phyloP scores from a whole-genome alignment of 106 monocot genomes.

The Chionographis japonica region DNA sequence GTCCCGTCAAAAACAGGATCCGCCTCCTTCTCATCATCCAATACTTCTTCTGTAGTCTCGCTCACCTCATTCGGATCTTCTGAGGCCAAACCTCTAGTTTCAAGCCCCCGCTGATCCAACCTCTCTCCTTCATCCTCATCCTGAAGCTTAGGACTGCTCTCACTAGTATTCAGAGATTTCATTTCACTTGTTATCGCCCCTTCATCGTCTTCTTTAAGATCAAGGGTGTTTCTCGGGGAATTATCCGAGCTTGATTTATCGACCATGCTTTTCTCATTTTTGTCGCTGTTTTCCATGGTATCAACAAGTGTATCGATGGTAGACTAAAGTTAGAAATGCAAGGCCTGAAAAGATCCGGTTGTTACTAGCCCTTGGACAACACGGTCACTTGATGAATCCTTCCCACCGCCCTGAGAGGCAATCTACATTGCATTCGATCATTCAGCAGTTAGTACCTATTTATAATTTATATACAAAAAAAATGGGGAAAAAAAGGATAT shows the following conservation, averaged over 20 bases:
- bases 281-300: not conserved
- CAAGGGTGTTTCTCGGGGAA: slow-evolving; percentile 7
- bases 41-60: slow-evolving; percentile 19
- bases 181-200: slow-evolving; percentile 10
- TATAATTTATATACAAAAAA: too few relatives aligned
- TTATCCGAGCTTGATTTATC: slow-evolving; percentile 9
- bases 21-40: slow-evolving; percentile 37
- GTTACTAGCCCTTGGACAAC: too few relatives aligned
- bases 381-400: too few relatives aligned
- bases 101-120: not conserved
- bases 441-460: too few relatives aligned
- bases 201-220: slow-evolving; percentile 12
- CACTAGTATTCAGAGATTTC: slow-evolving; percentile 12
- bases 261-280: slow-evolving; percentile 18
- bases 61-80: slow-evolving; percentile 7
- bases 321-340: too few relatives aligned
- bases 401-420: too few relatives aligned
- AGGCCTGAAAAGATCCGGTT: too few relatives aligned
- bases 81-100: not conserved
- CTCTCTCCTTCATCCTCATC: not conserved
- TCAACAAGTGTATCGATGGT: too few relatives aligned
- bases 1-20: slow-evolving; percentile 81
- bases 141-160: not conserved
- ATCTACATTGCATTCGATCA: too few relatives aligned
- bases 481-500: too few relatives aligned